phyloP scores from a whole-genome alignment of 257 asterid genomes.

The Rauvolfia tetraphylla region DNA sequence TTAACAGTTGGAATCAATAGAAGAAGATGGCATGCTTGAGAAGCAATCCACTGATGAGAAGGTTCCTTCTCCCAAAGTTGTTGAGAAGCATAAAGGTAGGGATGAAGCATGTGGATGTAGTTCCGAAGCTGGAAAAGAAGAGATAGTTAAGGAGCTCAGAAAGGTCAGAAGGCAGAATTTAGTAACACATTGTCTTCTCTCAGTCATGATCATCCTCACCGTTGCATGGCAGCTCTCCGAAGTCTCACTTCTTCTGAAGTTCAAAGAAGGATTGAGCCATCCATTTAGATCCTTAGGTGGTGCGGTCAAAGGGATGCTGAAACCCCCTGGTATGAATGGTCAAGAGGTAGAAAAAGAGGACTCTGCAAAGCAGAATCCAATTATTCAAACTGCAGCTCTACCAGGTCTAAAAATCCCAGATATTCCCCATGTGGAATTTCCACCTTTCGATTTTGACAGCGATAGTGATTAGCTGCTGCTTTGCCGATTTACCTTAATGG shows the following conservation, averaged over 20 bases:
- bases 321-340: not conserved
- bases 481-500: not conserved
- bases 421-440: constrained; percentile 38
- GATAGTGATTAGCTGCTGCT: constrained; percentile 24
- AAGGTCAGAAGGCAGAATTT: constrained; percentile 57
- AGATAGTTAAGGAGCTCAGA: constrained; percentile 60
- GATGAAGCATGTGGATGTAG: constrained; percentile 10
- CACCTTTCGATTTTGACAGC: constrained; percentile 30
- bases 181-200: constrained; percentile 65
- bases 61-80: not conserved
- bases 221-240: constrained; percentile 80
- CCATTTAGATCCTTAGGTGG: constrained; percentile 51
- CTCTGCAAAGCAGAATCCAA: constrained; percentile 22
- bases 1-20: constrained; percentile 40
- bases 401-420: constrained; percentile 48
- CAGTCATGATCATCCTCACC: constrained; percentile 60
- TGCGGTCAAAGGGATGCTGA: constrained; percentile 26
- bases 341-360: constrained; percentile 21
- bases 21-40: constrained; percentile 23
- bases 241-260: constrained; percentile 51
- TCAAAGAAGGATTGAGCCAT: constrained; percentile 51
- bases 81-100: not conserved
- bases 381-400: constrained; percentile 26
- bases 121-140: constrained; percentile 24
- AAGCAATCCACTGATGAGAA: constrained; percentile 10